phyloP scores from a whole-genome alignment of 1,139 yeast species.

The Debaryomyces singareniensis region DNA sequence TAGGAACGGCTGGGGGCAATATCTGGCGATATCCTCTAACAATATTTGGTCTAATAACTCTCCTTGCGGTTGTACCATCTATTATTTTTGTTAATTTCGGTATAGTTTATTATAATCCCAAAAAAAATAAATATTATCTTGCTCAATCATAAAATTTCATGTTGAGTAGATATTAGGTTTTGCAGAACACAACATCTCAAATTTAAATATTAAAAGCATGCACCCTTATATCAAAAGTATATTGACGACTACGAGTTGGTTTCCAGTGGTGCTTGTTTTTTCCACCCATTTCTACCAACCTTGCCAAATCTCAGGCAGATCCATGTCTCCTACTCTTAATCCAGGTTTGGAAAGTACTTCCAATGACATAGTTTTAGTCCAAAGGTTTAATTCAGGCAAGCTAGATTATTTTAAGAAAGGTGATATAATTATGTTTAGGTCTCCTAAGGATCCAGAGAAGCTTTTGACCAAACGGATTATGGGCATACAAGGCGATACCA shows the following conservation, averaged over 20 bases:
- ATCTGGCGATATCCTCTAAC: slow-evolving; percentile 46
- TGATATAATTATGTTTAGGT: slow-evolving; percentile 71
- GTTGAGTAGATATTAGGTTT: too few relatives aligned
- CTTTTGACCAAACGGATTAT: slow-evolving; percentile 71
- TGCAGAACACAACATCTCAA: too few relatives aligned
- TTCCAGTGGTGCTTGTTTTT: slow-evolving; percentile 69
- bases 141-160: background rate
- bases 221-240: slow-evolving; percentile 13
- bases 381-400: slow-evolving; percentile 53
- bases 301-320: slow-evolving; percentile 72
- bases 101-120: too few relatives aligned
- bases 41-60: slow-evolving; percentile 26
- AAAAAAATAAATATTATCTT: background rate
- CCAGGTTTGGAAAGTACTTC: slow-evolving; percentile 48
- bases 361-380: slow-evolving; percentile 64
- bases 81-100: background rate
- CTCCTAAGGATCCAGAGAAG: slow-evolving; percentile 73
- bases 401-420: slow-evolving; percentile 47
- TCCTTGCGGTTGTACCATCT: slow-evolving; percentile 8
- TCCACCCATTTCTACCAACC: slow-evolving; percentile 70
- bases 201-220: too few relatives aligned
- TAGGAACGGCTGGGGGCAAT: slow-evolving; percentile 61
- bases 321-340: slow-evolving; percentile 89
- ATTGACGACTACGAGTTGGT: slow-evolving; percentile 48
- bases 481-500: slow-evolving; percentile 66